Conservation (phyloP, 805 yeast species). For the Kockiozyma suomiensis region DNA sequence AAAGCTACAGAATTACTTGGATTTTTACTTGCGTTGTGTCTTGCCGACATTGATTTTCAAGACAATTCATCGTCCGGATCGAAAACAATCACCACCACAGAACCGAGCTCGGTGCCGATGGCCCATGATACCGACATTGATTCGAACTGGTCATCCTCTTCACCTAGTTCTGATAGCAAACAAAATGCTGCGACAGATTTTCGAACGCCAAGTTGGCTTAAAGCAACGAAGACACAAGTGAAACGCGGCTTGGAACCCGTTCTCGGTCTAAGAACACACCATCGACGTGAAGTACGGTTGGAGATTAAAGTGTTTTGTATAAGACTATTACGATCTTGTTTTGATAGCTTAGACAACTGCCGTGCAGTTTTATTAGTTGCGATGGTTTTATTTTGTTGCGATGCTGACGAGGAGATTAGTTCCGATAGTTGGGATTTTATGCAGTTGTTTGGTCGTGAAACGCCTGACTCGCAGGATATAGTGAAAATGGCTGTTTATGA, state of each 20-base stretch:
- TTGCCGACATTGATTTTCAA: slow-evolving; percentile 10
- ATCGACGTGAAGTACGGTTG: slow-evolving; percentile 43
- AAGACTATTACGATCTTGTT: slow-evolving; percentile 42
- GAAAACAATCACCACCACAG: neutral
- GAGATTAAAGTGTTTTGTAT: slow-evolving; percentile 42
- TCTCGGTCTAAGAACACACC: slow-evolving; percentile 38
- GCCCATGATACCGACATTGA: slow-evolving; percentile 29
- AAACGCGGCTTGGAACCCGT: slow-evolving; percentile 50
- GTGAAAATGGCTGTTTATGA: slow-evolving; percentile 35
- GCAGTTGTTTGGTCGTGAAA: slow-evolving; percentile 14
- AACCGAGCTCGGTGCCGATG: slow-evolving; percentile 16
- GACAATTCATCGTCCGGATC: neutral
- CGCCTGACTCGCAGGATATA: slow-evolving; percentile 18
- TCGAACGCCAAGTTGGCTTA: slow-evolving; percentile 58
- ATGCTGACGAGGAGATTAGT: slow-evolving; percentile 14
- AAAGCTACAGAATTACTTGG: slow-evolving; percentile 32
- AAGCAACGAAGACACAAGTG: slow-evolving; percentile 55
- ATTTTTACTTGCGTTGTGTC: neutral
- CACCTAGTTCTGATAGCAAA: neutral
- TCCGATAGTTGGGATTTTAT: slow-evolving; percentile 10
- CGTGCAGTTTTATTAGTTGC: slow-evolving; percentile 46
- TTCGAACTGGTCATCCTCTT: neutral
- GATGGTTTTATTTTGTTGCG: slow-evolving; percentile 37
- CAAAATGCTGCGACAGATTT: neutral
- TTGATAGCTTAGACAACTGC: slow-evolving; percentile 44